Base-by-base conservation (phyloP, 148 eudicot species). In the Hydrangea macrophylla region DNA sequence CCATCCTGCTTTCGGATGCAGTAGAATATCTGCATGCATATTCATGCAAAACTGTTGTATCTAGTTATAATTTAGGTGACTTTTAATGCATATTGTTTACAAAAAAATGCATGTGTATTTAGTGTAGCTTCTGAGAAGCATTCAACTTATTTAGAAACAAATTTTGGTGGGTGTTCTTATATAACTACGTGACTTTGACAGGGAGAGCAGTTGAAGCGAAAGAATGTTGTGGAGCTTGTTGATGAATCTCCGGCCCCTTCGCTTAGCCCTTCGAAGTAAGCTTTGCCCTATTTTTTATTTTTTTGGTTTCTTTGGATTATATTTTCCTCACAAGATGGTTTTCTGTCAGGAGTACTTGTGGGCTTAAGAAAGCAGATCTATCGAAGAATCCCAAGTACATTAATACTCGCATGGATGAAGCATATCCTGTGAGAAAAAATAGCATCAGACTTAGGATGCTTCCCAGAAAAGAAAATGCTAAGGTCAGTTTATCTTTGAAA, bases 141-240 rank as follows among this genome's bases (percentile, higher is more conserved):
- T 18, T 30, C 13, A 0, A 50, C 22, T 35, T 62, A 11, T 40
- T 11, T 27, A 26, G 36, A 33, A 22, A 24, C 17, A 32, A 42
- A 39, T 48, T 55, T 39, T 51, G 8, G 25, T 40, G 45, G 60
- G n/a, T 58, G 3, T 44, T 69, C 60, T 22, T 55, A 32, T 39
- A 35, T 55, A 56, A 7, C 50, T 60, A 70, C 72, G 20, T 73
- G 25, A 40, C 15, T 60, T 25, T 79, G 70, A 68, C 81, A 94
- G 98, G 97, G 92, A 39, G 96, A 94, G 78, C 90, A 85, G 67
- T 75, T 94, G 80, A 94, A 87, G 84, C 82, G 80, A 64, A 79
- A 83, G 78, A 78, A 68, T 30, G 53, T 75, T 44, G 58, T 64
- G 31, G 85, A 81, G 64, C 62, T 39, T 62, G 76, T 64, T 9